Conservation (phyloP, 2,329 filamentous ascomycete genomes). For the Diaporthe humulicola region DNA sequence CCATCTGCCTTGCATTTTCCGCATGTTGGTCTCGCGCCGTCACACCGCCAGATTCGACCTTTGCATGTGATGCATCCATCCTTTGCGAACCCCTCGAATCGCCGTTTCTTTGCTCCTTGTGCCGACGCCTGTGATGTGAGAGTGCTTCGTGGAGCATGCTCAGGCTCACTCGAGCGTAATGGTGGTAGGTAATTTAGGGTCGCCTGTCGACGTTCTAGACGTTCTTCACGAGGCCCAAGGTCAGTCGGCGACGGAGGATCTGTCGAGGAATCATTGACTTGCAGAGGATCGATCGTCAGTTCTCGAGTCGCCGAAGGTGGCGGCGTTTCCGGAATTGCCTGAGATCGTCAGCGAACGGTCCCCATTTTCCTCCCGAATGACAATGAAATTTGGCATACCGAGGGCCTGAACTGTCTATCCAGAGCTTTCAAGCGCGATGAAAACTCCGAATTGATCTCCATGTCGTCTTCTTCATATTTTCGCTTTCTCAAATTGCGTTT, state of each 20-base stretch:
- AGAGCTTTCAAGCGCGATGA: background rate
- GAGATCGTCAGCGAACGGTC: background rate
- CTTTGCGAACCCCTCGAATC: background rate
- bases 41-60: background rate
- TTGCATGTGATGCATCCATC: background rate
- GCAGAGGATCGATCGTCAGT: background rate
- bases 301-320: background rate
- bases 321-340: background rate
- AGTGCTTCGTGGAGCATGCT: background rate
- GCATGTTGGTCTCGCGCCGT: background rate
- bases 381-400: background rate
- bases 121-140: background rate
- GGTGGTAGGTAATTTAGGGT: background rate
- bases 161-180: background rate
- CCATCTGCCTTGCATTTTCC: background rate
- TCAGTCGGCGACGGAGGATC: background rate
- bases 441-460: background rate
- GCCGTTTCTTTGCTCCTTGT: background rate
- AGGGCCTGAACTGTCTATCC: background rate
- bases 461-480: background rate
- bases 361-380: background rate
- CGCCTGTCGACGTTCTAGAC: background rate
- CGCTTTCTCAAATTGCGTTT: background rate
- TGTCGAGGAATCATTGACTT: background rate
- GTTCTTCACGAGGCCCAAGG: background rate